phyloP scores from a whole-genome alignment of 805 yeast species.

The Ogataea methylovora region DNA sequence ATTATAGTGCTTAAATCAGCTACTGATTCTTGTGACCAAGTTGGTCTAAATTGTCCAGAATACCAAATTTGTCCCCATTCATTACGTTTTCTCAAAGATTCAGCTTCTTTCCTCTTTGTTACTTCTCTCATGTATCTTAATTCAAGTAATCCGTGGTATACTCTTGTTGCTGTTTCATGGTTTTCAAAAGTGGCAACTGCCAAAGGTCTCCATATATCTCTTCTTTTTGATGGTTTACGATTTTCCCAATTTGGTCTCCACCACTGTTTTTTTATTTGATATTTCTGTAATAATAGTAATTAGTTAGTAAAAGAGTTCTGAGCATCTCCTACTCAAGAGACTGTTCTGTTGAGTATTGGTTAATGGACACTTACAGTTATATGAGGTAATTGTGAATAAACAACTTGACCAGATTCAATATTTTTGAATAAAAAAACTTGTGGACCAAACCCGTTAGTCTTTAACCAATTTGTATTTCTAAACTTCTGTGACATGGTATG shows the following conservation, averaged over 20 bases:
- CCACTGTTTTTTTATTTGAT: conserved; percentile 64
- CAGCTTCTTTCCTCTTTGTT: conserved; percentile 49
- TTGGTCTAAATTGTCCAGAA: conserved; percentile 83
- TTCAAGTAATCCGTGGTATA: conserved; percentile 67
- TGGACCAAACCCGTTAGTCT: conserved; percentile 63
- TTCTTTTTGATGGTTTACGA: conserved; percentile 68
- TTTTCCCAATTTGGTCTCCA: conserved; percentile 86
- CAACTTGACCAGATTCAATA: conserved; percentile 81
- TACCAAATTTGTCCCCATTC: conserved; percentile 79
- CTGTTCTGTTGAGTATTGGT: neutral
- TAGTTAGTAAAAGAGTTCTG: neutral
- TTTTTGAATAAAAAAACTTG: conserved; percentile 80
- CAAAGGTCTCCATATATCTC: conserved; percentile 87
- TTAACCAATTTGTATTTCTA: conserved; percentile 53
- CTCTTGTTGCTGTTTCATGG: conserved; percentile 59
- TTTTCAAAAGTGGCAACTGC: conserved; percentile 65
- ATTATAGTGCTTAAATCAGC: conserved; percentile 70
- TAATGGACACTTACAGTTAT: conserved; percentile 27
- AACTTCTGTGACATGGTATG: conserved; percentile 29
- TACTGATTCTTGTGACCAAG: conserved; percentile 84
- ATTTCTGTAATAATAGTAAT: conserved; percentile 7
- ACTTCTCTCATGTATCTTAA: conserved; percentile 70
- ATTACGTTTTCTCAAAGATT: conserved; percentile 61
- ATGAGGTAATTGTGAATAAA: conserved; percentile 78
- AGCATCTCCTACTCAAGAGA: too few relatives aligned